Conservation (phyloP, 495 filamentous ascomycete species). For the Evansstolkia leycettana region DNA sequence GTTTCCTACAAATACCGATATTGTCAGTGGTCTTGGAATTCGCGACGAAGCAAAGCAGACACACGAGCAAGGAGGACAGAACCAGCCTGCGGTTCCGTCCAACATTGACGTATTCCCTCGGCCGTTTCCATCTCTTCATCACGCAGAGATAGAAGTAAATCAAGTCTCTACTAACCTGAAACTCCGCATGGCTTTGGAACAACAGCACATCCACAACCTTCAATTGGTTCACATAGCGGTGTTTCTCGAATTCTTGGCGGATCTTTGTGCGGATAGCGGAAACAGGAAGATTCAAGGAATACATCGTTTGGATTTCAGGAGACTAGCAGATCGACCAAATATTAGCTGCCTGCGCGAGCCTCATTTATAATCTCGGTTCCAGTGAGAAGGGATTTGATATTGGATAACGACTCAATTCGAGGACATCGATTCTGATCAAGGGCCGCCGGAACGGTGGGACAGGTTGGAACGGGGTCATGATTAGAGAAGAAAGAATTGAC, state of each 20-base stretch:
- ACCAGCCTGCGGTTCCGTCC: too few relatives aligned
- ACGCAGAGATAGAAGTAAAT: background rate
- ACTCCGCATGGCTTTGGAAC: slow-evolving; percentile 78
- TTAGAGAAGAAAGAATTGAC: slow-evolving; percentile 23
- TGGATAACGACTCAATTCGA: background rate
- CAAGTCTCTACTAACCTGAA: slow-evolving; percentile 46
- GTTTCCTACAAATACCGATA: slow-evolving; percentile 58
- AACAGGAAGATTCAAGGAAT: slow-evolving; percentile 79
- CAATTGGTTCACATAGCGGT: slow-evolving; percentile 85
- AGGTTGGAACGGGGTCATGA: slow-evolving; percentile 1
- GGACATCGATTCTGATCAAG: background rate
- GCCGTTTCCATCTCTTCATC: too few relatives aligned
- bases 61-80: too few relatives aligned
- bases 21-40: background rate
- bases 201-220: slow-evolving; percentile 78
- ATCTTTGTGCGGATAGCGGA: slow-evolving; percentile 85
- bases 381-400: too few relatives aligned
- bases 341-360: slow-evolving; percentile 62
- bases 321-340: slow-evolving; percentile 82
- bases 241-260: slow-evolving; percentile 92
- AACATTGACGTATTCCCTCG: too few relatives aligned
- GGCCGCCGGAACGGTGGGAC: background rate
- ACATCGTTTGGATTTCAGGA: slow-evolving; percentile 93
- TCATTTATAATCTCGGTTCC: too few relatives aligned
- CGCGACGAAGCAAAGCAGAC: too few relatives aligned